A percentile compares a stretch with the other conserved stretches of the same genome.
Evolutionary conservation across 2,329 filamentous ascomycete genomes (phyloP).

Genomic region (Alternaria ventricosa): DNA sequence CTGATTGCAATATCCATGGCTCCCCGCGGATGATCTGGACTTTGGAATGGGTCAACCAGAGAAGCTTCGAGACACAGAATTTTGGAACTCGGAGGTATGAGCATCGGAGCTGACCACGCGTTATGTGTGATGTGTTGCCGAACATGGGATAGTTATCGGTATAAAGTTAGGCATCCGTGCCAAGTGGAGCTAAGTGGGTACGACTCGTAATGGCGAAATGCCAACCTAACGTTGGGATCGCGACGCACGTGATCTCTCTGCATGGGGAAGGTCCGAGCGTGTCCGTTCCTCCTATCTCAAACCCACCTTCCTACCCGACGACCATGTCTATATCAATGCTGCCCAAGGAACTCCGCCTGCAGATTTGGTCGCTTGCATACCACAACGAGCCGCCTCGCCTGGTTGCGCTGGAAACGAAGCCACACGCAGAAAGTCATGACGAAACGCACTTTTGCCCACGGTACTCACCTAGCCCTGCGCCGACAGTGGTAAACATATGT

Average conservation of each 20-base stretch:
- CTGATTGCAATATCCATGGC: background rate
- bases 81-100: background rate
- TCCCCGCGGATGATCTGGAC: background rate
- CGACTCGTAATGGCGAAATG: conserved; percentile 11
- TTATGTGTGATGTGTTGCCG: background rate
- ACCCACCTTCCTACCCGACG: background rate
- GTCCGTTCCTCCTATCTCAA: background rate
- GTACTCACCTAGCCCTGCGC: conserved; percentile 25
- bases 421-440: conserved; percentile 25
- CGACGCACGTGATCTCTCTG: conserved; percentile 5
- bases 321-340: conserved; percentile 27
- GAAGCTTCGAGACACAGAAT: conserved; percentile 7
- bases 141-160: conserved; percentile 8
- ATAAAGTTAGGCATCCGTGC: conserved; percentile 12
- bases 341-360: conserved; percentile 33
- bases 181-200: conserved; percentile 13
- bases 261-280: conserved; percentile 1
- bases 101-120: background rate
- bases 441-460: conserved; percentile 29
- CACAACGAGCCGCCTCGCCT: conserved; percentile 25
- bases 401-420: conserved; percentile 22
- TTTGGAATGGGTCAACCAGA: background rate
- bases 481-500: conserved; percentile 23
- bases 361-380: conserved; percentile 29
- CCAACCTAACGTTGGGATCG: conserved; percentile 2